Conservation (phyloP, 1,139 yeast species). For the Pneumocystis canis region DNA sequence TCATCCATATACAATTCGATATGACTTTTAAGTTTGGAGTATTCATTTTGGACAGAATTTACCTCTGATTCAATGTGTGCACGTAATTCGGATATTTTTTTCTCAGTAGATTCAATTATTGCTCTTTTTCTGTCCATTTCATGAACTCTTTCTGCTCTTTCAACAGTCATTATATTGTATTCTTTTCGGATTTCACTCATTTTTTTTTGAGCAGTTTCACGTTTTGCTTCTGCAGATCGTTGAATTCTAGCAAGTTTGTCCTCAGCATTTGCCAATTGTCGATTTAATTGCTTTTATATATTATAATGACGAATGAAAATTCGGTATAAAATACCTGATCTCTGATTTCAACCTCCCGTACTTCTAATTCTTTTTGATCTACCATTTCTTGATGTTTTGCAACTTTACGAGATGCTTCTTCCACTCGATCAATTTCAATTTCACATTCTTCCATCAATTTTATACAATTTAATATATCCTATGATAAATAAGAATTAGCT, state of each 20-base stretch:
- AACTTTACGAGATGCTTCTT: slow-evolving; percentile 30
- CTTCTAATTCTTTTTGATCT: slow-evolving; percentile 33
- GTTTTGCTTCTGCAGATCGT: slow-evolving; percentile 36
- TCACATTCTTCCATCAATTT: slow-evolving; percentile 45
- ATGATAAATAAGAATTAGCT: not conserved
- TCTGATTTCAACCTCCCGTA: slow-evolving; percentile 31
- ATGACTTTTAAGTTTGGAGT: slow-evolving; percentile 41
- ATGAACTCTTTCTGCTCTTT: slow-evolving; percentile 38
- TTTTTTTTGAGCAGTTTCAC: slow-evolving; percentile 32
- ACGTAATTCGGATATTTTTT: slow-evolving; percentile 27
- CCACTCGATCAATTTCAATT: slow-evolving; percentile 37
- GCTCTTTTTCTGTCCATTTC: slow-evolving; percentile 37
- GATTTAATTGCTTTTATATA: slow-evolving; percentile 30
- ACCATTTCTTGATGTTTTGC: slow-evolving; percentile 34
- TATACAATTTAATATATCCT: slow-evolving; percentile 1
- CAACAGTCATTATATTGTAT: slow-evolving; percentile 36
- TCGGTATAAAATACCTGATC: slow-evolving; percentile 24
- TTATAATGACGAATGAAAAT: slow-evolving; percentile 1
- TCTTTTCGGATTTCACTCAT: slow-evolving; percentile 34
- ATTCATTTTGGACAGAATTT: slow-evolving; percentile 39
- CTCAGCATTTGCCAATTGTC: slow-evolving; percentile 39
- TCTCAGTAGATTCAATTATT: slow-evolving; percentile 36
- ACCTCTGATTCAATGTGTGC: slow-evolving; percentile 40
- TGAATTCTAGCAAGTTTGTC: slow-evolving; percentile 41
- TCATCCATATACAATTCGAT: slow-evolving; percentile 36